A percentile compares a stretch with the other conserved stretches of the same genome.
Conservation (phyloP, 495 filamentous ascomycete species). For the Talaromyces thailandensis region DNA sequence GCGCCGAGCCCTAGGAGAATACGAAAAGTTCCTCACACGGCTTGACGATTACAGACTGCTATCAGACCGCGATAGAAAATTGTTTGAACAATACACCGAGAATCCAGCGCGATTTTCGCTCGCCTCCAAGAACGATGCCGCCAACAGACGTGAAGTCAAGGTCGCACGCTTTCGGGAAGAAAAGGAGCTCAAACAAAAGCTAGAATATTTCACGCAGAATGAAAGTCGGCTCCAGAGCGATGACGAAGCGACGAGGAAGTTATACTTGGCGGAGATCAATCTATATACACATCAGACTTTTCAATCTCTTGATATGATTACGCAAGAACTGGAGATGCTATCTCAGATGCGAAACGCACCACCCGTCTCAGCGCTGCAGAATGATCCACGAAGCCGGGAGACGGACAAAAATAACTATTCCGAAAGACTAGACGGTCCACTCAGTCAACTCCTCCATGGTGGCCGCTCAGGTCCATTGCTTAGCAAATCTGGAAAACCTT, state of each 20-base stretch:
- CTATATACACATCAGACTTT: conserved; percentile 73
- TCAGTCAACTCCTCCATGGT: conserved; percentile 43
- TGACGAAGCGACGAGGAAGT: conserved; percentile 66
- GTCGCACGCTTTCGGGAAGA: conserved; percentile 79
- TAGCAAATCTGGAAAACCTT: conserved; percentile 71
- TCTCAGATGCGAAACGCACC: conserved; percentile 53
- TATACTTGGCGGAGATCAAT: conserved; percentile 66
- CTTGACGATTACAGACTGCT: conserved; percentile 75
- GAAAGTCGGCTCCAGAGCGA: conserved; percentile 55
- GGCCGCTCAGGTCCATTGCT: conserved; percentile 64
- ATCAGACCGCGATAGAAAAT: conserved; percentile 52
- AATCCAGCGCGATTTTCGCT: conserved; percentile 59
- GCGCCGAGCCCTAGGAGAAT: conserved; percentile 50
- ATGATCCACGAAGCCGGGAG: conserved; percentile 42
- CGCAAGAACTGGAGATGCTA: conserved; percentile 75
- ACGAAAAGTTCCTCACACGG: conserved; percentile 67
- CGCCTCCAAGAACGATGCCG: conserved; percentile 58
- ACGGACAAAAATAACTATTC: conserved; percentile 45
- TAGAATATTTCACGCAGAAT: conserved; percentile 62
- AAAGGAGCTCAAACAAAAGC: conserved; percentile 74
- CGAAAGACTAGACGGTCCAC: conserved; percentile 63
- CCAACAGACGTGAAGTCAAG: conserved; percentile 67
- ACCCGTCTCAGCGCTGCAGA: conserved; percentile 21
- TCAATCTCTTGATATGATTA: conserved; percentile 72
- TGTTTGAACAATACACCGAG: conserved; percentile 63